phyloP scores from a whole-genome alignment of 345 rosid species.

The Gossypium sturtianum region DNA sequence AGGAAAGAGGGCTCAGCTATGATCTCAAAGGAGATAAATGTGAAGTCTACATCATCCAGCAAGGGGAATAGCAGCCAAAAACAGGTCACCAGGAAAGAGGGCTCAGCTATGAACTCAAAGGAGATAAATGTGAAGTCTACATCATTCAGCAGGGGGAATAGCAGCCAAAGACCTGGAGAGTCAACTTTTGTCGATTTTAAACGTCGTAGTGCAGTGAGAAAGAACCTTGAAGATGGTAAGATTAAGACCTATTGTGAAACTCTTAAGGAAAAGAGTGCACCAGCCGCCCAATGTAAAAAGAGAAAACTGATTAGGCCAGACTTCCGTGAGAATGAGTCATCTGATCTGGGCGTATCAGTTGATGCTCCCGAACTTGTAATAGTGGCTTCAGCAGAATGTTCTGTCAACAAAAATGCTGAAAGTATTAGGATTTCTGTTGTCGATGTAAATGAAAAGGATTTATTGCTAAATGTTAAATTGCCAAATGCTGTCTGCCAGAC shows the following conservation, averaged over 20 bases:
- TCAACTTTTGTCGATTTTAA: conserved; percentile 43
- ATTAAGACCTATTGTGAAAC: conserved; percentile 2
- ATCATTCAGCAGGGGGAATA: conserved; percentile 14
- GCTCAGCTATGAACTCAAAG: conserved; percentile 12
- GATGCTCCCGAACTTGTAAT: background rate
- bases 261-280: background rate
- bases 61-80: conserved; percentile 18
- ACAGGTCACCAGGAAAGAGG: background rate
- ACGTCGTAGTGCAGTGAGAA: conserved; percentile 38
- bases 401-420: conserved; percentile 1
- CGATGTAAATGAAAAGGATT: background rate
- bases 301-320: conserved; percentile 55
- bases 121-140: conserved; percentile 14
- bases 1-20: background rate
- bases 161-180: conserved; percentile 17
- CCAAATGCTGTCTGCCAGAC: background rate
- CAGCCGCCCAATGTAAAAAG: conserved; percentile 24
- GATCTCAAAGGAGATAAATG: conserved; percentile 19
- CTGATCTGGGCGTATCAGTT: background rate
- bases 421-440: background rate
- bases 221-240: conserved; percentile 16
- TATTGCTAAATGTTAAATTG: background rate
- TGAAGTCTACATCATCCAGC: conserved; percentile 7
- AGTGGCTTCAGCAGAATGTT: background rate
- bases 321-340: conserved; percentile 22